phyloP scores from a whole-genome alignment of 2,329 filamentous ascomycete genomes.

The Ascochyta fabae region DNA sequence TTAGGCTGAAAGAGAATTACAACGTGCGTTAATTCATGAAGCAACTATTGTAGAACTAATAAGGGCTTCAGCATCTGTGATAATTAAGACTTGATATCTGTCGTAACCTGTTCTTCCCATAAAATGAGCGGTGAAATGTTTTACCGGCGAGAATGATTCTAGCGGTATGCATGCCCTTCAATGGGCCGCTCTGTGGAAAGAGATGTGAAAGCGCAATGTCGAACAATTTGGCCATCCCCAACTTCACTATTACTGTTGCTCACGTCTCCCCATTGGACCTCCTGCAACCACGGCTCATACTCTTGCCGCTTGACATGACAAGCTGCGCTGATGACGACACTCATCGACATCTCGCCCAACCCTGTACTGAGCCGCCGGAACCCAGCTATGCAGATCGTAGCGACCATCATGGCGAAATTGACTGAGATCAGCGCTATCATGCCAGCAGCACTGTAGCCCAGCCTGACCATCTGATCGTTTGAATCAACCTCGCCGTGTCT shows the following conservation, averaged over 20 bases:
- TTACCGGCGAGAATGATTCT: neutral
- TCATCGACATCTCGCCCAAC: conserved; percentile 78
- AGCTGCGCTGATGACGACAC: conserved; percentile 32
- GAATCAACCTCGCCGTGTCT: conserved; percentile 7
- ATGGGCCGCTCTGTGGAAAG: conserved; percentile 9
- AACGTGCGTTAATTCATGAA: too few species aligned
- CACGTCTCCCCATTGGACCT: conserved; percentile 25
- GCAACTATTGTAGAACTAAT: too few species aligned
- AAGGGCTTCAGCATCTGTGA: too few species aligned
- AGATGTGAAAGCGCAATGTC: conserved; percentile 20
- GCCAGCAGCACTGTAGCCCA: conserved; percentile 28
- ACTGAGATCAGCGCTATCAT: conserved; percentile 25
- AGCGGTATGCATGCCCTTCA: conserved; percentile 6
- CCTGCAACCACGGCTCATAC: conserved; percentile 19
- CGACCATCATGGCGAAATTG: conserved; percentile 16
- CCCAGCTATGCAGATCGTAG: conserved; percentile 49
- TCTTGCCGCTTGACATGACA: conserved; percentile 25
- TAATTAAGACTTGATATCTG: too few species aligned
- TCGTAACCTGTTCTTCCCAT: too few species aligned
- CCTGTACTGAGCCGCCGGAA: conserved; percentile 75
- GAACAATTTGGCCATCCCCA: neutral
- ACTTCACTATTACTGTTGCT: neutral
- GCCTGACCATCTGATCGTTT: conserved; percentile 18
- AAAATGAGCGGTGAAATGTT: too few species aligned
- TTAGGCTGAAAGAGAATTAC: too few species aligned